These are phyloP conservation scores for Penicillium sp. DNA, from an alignment of 2,329 filamentous ascomycete genomes.

Conservation along the genomic window DNA sequence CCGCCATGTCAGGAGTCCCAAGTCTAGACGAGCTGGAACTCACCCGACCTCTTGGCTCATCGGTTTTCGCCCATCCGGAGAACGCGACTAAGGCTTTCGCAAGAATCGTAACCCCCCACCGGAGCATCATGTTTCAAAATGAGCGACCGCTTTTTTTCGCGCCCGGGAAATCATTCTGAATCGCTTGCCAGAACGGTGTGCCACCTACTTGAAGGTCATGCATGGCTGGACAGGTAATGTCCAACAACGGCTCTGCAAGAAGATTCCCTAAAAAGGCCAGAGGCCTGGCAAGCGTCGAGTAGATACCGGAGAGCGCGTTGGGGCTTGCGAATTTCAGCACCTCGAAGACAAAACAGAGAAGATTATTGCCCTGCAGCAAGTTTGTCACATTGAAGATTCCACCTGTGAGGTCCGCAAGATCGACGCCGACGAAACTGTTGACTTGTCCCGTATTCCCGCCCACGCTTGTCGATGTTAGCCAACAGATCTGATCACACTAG, in stretches of 20 bases:
- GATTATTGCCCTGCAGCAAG: slow-evolving; percentile 37
- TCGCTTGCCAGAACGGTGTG: slow-evolving; percentile 25
- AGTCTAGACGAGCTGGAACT: too few relatives aligned
- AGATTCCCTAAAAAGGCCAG: slow-evolving; percentile 26
- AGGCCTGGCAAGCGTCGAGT: slow-evolving; percentile 24
- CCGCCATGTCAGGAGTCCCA: too few relatives aligned
- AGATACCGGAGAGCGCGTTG: slow-evolving; percentile 26
- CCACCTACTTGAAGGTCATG: slow-evolving; percentile 27
- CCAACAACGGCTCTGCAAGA: slow-evolving; percentile 23
- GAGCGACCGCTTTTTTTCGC: slow-evolving; percentile 20
- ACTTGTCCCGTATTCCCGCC: slow-evolving; percentile 50
- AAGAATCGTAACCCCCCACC: background rate
- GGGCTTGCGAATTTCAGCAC: slow-evolving; percentile 30
- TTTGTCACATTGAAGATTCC: slow-evolving; percentile 34
- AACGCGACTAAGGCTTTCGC: too few relatives aligned
- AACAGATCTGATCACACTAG: background rate
- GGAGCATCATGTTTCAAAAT: slow-evolving; percentile 3
- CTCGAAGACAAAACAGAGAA: slow-evolving; percentile 37
- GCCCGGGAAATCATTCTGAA: slow-evolving; percentile 26
- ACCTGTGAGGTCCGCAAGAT: slow-evolving; percentile 39
- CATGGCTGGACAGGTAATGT: slow-evolving; percentile 29
- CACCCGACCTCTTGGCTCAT: too few relatives aligned
- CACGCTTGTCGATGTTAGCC: slow-evolving; percentile 26
- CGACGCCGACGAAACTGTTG: slow-evolving; percentile 47
- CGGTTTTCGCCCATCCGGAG: too few relatives aligned